Percentiles rank a stretch among this genome's conserved stretches.
phyloP scores from a whole-genome alignment of 345 rosid species.

The Draba incana region DNA sequence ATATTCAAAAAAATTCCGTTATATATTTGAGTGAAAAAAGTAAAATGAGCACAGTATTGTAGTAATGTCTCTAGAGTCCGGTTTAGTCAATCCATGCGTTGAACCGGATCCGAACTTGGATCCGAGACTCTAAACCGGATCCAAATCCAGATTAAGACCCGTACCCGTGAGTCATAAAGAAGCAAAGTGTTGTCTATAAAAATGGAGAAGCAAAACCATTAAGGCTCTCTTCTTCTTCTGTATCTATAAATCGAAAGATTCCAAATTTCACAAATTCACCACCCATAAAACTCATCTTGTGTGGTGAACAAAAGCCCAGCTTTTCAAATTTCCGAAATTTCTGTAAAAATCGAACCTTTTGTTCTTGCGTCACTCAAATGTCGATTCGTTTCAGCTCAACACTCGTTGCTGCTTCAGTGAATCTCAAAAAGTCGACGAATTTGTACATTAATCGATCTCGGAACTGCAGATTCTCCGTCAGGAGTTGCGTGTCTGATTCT shows the following conservation, averaged over 20 bases:
- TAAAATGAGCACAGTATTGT: not conserved
- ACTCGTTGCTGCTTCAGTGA: conserved; percentile 41
- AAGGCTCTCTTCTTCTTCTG: conserved; percentile 11
- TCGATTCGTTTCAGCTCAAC: conserved; percentile 38
- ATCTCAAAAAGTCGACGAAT: conserved; percentile 30
- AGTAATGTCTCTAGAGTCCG: not conserved
- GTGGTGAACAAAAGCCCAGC: conserved; percentile 36
- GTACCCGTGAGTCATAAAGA: conserved; percentile 6
- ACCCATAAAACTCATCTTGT: not conserved
- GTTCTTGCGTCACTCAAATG: conserved; percentile 21
- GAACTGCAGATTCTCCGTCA: conserved; percentile 53
- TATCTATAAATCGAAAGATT: conserved; percentile 30
- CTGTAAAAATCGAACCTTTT: not conserved
- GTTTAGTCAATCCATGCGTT: not conserved
- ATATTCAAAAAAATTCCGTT: no score
- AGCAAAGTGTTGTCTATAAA: conserved; percentile 27
- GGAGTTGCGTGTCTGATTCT: conserved; percentile 42
- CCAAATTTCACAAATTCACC: conserved; percentile 26
- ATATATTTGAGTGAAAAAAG: not conserved
- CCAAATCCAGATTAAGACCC: conserved; percentile 16
- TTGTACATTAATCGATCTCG: conserved; percentile 33
- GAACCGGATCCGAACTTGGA: no score
- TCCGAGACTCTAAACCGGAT: conserved; percentile 3
- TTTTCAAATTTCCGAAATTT: not conserved
- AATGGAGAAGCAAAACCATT: conserved; percentile 17